Base-by-base conservation (phyloP, 2,329 filamentous ascomycete species). In the Xylaria sp. region DNA sequence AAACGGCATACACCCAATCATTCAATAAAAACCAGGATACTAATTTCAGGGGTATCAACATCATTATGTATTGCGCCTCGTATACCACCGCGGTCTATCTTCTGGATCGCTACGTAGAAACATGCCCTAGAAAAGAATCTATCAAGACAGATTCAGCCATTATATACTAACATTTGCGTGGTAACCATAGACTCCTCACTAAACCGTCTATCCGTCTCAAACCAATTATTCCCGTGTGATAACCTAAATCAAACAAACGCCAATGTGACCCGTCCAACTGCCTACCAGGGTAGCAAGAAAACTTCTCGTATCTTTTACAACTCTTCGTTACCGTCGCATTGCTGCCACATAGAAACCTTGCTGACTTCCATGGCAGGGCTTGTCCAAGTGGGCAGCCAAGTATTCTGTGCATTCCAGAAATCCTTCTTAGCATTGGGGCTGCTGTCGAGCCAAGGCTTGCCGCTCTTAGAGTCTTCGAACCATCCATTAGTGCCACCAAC, bases 401-500 rank as follows among this genome's bases (percentile, higher is more conserved):
- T 72, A 63, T 88, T 82, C 55, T 86, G 85, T 0, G 88, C 85
- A 21, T 90, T 82, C 92, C 92, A 96, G 78, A 97, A 97, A 77
- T 95, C 92, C 75, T 86, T 88, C 79, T 85, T 88, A 8, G 93
- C 92, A 12, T 87, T 90, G 1, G 84, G 79, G 60, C 88, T 90
- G 18, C 79, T 82, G 77, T 96, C 91, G 37, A 93, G 84, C 93
- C 93, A 97, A 1, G 93, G 93, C 84, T 97, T 97, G 37, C 85
- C 86, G 50, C 85, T 85, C 73, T 86, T 82, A 23, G 90, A 88
- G 78, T 97, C 92, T 75, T 91, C 83, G 76, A 96, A 97, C 92
- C 92, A 97, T 44, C 93, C 93, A 73, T 94, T 94, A 25, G 90
- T 93, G 59, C 89, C 89, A 35, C 92, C 92, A 8, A 94, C 92